These are phyloP conservation scores for Emergomyces pasteurianus DNA, from an alignment of 2,329 filamentous ascomycete species.

Conservation along the genomic window DNA sequence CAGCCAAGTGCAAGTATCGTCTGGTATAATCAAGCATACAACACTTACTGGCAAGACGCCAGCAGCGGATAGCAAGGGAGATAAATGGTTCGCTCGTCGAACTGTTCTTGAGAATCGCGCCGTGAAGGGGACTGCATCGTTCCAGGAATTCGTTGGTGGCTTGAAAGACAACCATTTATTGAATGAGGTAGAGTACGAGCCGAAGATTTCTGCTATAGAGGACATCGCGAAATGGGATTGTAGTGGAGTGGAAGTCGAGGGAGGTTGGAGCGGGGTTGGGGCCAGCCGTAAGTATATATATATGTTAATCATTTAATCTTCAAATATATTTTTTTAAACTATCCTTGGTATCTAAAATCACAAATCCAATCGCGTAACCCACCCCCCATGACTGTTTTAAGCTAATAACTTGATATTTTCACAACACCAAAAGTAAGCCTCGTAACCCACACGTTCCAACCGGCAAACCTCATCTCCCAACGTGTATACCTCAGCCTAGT, in stretches of 20 bases:
- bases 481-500: conserved; percentile 23
- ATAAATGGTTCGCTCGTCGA: conserved; percentile 32
- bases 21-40: neutral
- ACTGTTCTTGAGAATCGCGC: conserved; percentile 24
- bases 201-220: conserved; percentile 22
- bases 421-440: conserved; percentile 19
- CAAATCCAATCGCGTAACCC: neutral
- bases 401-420: neutral
- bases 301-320: too few species aligned
- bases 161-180: conserved; percentile 27
- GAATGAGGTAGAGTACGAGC: conserved; percentile 32
- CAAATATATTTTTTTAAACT: neutral
- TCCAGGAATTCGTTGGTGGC: conserved; percentile 27
- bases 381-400: neutral
- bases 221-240: conserved; percentile 19
- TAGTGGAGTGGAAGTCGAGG: conserved; percentile 5
- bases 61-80: conserved; percentile 8
- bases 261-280: conserved; percentile 16
- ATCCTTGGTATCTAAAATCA: too few species aligned
- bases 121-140: conserved; percentile 24
- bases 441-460: conserved; percentile 27
- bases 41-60: neutral
- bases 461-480: conserved; percentile 19
- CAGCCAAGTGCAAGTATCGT: conserved; percentile 20
- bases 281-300: conserved; percentile 16